Evolutionary conservation across 1,284 basidiomycete genomes (phyloP), one percentile per base, ranked within the genome.

Genomic region (Apiotrichum gracile): DNA sequence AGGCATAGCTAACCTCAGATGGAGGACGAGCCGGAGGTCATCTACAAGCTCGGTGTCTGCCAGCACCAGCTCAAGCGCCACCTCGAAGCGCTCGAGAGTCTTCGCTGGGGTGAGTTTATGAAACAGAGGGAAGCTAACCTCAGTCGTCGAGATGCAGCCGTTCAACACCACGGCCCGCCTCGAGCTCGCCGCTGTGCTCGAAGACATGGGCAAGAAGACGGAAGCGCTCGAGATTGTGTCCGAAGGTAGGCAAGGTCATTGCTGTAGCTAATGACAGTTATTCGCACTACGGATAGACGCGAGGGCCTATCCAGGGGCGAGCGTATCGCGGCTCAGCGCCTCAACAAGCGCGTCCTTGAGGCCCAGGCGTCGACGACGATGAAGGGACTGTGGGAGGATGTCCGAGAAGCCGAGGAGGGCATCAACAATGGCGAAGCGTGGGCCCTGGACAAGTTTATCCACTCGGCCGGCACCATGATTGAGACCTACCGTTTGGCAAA

Each of bases 401-500:
- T 79, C 1, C 65, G 68, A 17, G 65, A 70, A 9, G 66, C 77
- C 16, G 75, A 78, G 44, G 55, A 56, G 10, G 63, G 58, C 3
- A 68, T 76, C 24, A 67, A 67, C 19, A 52, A 57, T 2, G 75
- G 75, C 10, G 70, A 78, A 10, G 64, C 64, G 8, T 68, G 67
- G 12, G 76, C 78, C 9, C 63, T 77, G 41, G 70, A 74, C 33
- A 72, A 78, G 42, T 97, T 92, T 87, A 77, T 96, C 57, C 71
- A 86, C 26, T 84, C 90, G 62, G 90, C 91, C 0, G 87, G 88
- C 61, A 87, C 84, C 55, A 78, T 97, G 46, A 80, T 96, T 16
- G 91, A 96, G 61, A 85, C 84, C 65, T 97, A 92, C 75, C 80
- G 92, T 44, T 84, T 90, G 75, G 92, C 91, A 12, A 81, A 85